phyloP scores from a whole-genome alignment of 768 basidiomycete species.

The Dentipellis sp. region DNA sequence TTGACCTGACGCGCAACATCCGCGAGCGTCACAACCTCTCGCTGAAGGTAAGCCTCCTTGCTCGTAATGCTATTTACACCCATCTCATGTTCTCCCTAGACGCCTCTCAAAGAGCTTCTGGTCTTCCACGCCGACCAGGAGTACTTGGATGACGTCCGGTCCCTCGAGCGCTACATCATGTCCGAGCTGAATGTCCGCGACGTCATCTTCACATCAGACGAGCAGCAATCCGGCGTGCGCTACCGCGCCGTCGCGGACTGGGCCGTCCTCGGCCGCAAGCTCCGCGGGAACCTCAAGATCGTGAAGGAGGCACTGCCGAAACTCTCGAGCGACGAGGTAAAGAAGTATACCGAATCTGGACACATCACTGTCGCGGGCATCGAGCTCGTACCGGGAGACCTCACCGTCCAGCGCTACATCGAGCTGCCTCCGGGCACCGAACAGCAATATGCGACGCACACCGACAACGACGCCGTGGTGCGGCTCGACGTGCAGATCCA shows the following conservation, averaged over 20 bases:
- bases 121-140: constrained; percentile 85
- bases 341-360: constrained; percentile 63
- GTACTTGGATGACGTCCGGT: constrained; percentile 79
- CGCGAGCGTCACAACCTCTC: constrained; percentile 83
- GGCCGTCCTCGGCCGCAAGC: constrained; percentile 86
- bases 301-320: constrained; percentile 83
- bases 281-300: constrained; percentile 83
- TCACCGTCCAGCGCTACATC: constrained; percentile 85
- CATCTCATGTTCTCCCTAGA: constrained; percentile 33
- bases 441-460: constrained; percentile 67
- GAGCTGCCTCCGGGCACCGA: constrained; percentile 54
- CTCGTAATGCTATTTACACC: not conserved
- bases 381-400: constrained; percentile 81
- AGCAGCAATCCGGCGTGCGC: constrained; percentile 73
- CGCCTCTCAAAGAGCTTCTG: constrained; percentile 84
- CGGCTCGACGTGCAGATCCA: constrained; percentile 86
- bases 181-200: constrained; percentile 95
- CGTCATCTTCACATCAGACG: constrained; percentile 84
- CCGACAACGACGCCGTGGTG: constrained; percentile 92
- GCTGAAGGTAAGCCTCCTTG: constrained; percentile 61
- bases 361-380: constrained; percentile 84
- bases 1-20: constrained; percentile 82
- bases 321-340: constrained; percentile 77
- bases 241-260: constrained; percentile 94
- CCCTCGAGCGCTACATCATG: constrained; percentile 80